phyloP scores from a whole-genome alignment of 257 asterid species.

The Nyctanthes arbortristis region DNA sequence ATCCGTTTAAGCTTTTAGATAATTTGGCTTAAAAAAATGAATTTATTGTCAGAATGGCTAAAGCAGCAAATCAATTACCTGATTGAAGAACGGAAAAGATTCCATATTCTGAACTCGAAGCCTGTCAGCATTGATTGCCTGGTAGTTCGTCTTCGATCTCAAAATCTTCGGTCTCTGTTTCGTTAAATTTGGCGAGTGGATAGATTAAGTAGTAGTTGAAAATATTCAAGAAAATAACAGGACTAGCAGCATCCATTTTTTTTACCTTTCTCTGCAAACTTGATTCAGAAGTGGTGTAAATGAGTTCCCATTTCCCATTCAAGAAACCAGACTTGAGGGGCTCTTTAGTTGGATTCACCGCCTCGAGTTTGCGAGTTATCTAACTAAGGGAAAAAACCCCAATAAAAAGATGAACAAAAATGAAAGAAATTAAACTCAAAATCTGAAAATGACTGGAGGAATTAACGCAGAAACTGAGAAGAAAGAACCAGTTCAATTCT shows the following conservation, averaged over 20 bases:
- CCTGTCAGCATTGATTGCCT: constrained; percentile 48
- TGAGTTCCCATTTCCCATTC: constrained; percentile 90
- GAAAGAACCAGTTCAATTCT: constrained; percentile 52
- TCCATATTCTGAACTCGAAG: constrained; percentile 59
- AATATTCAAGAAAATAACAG: too few relatives aligned
- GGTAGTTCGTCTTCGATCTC: constrained; percentile 42
- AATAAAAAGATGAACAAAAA: background rate
- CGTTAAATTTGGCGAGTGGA: background rate
- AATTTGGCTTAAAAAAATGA: too few relatives aligned
- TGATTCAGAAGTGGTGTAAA: constrained; percentile 67
- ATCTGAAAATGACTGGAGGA: background rate
- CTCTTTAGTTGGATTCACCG: constrained; percentile 67
- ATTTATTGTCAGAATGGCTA: background rate
- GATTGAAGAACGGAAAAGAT: constrained; percentile 50
- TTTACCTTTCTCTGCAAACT: constrained; percentile 45
- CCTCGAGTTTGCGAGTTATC: constrained; percentile 72
- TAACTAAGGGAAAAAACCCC: too few relatives aligned
- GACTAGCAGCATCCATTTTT: too few relatives aligned
- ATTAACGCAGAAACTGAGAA: constrained; percentile 1
- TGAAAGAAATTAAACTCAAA: background rate
- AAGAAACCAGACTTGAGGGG: constrained; percentile 64
- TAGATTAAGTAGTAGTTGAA: too few relatives aligned
- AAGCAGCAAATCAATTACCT: constrained; percentile 18
- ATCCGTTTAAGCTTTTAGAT: too few relatives aligned
- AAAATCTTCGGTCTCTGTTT: constrained; percentile 48